Base-by-base conservation (phyloP, 257 asterid genomes). In the Solanum tarijense region DNA sequence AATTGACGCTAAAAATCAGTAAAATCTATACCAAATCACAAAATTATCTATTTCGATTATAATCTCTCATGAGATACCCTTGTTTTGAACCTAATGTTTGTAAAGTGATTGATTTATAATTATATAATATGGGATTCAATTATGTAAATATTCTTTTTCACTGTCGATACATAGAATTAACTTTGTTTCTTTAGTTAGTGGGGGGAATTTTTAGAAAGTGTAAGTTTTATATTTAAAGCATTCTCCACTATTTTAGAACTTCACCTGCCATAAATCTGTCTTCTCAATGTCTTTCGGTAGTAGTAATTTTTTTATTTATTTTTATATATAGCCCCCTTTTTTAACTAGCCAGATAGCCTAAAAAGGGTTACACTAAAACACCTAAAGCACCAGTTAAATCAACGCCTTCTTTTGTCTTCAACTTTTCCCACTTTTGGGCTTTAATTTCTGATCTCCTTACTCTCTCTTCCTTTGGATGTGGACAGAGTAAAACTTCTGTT, bases 251-350 rank as follows among this genome's bases (percentile, higher is more conserved):
- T 55, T 84, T 86, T 75, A 62, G 31, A 68, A 66, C 62, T 38
- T 85, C 68, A 62, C 79, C 85, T n/a, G 86, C 87, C 43, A 13
- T 66, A 87, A 66, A 86, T 88, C n/a, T 89, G 88, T 84, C 69
- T 83, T 65, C 48, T 48, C 89, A 46, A 20, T 87, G 88, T 87
- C 87, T 25, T 43, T n/a, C 31, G 34, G 85, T 84, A 72, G 39
- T 5, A 83, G 69, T 58, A 46, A 46, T 55, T 55, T 55, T 6
- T 6, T 43, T 0, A 0, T 16, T 52, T 2, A 2, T 6, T 6
- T 1, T 1, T n/a, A 29, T 76, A 52, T 25, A 35, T 87, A 38
- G 88, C 90, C 39, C 14, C 76, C 78, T 66, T 55, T 86, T 60
- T 83, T 60, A 73, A 25, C 84, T 71, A 88, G 73, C 84, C 12